phyloP scores from a whole-genome alignment of 441 rosid species.

The Adansonia madagascariensis region DNA sequence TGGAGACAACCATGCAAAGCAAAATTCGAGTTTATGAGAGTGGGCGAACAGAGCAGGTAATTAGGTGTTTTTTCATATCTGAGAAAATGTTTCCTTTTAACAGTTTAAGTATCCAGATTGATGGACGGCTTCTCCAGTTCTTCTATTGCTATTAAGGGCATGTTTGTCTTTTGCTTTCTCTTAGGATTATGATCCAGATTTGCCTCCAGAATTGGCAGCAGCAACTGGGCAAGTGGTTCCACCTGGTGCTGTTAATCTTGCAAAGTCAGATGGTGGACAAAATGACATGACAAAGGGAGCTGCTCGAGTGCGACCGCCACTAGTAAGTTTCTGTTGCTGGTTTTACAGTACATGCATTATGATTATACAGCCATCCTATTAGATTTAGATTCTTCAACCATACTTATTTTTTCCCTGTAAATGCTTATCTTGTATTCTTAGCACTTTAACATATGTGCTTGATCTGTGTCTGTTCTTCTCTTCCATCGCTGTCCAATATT shows the following conservation, averaged over 20 bases:
- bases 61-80: slow-evolving; percentile 27
- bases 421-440: neutral
- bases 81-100: neutral
- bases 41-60: slow-evolving; percentile 91
- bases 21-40: slow-evolving; percentile 98
- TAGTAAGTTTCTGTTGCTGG: slow-evolving; percentile 58
- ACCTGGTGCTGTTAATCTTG: slow-evolving; percentile 57
- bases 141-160: neutral
- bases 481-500: neutral
- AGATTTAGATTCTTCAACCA: neutral
- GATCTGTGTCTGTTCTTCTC: neutral
- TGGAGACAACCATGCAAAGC: slow-evolving; percentile 97
- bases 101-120: neutral
- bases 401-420: neutral
- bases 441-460: neutral
- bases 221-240: slow-evolving; percentile 79
- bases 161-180: slow-evolving; percentile 24
- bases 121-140: neutral
- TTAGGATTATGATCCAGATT: slow-evolving; percentile 94
- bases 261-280: slow-evolving; percentile 66
- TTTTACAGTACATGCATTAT: slow-evolving; percentile 13
- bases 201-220: slow-evolving; percentile 98
- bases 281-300: slow-evolving; percentile 60
- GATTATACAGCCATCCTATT: neutral
- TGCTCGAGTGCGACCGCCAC: slow-evolving; percentile 68